Evolutionary conservation across 257 asterid species (phyloP), one percentile per base, ranked within the genome.

Genomic region (Fraxinus quadrangulata): DNA sequence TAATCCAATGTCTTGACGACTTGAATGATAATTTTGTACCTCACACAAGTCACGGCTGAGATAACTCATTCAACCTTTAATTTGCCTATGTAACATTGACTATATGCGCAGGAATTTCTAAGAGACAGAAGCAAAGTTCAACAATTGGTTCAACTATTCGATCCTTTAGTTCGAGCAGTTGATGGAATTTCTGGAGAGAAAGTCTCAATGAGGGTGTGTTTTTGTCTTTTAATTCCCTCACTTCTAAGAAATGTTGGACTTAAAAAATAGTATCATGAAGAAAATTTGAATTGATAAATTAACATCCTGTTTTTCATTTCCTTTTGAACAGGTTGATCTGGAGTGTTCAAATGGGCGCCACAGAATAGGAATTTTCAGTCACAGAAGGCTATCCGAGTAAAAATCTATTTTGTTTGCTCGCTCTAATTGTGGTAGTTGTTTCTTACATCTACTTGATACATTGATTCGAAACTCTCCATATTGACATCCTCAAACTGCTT

Each of bases 361-460:
- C 71, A 88, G 98, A 83, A 81, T 89, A 73, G 99, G 97, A 37
- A 83, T 95, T 80, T 95, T 91, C 90, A 95, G 96, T 87, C 98
- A 95, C 87, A 92, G 68, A 87, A 82, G 61, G 31, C 91, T 93
- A 70, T 93, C 99, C 0, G 81, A 67, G 99, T 95, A 84, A 83
- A 87, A 66, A 51, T 51, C 6, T 45, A n/a, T 11, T 1, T 6
- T 28, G 37, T 40, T 40, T 24, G 17, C 63, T 51, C 7, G 63
- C 24, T 51, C 9, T 30, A 3, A 67, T 17, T 6, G 21, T 51
- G 23, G 63, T 14, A 51, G 63, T 17, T 51, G 1, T 19, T 28
- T 16, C 72, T 13, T 69, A 19, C 67, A 23, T 31, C 68, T 51
- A 28, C 70, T 13, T 36, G 59, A 28, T 6, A 61, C 73, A 78